Evolutionary conservation across 164 flowering plant species (phyloP), one percentile per base, ranked within the genome.

Genomic region (Kalanchoe fedtschenkoi): DNA sequence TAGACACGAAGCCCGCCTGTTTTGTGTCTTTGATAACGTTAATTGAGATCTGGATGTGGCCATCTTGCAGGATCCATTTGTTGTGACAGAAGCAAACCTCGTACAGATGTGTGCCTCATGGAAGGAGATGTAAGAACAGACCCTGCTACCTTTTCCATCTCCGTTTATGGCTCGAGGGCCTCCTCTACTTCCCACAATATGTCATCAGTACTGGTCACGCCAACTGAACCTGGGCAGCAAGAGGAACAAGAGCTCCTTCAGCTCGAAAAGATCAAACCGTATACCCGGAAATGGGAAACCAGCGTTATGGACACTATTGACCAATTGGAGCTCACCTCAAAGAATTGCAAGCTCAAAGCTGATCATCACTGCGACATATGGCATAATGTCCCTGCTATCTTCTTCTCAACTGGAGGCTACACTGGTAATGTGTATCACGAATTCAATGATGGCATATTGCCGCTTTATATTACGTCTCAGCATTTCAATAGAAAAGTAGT

Each of bases 351-450:
- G 35, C 44, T 44, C 6, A 64, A 64, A 14, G 44, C 5, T 26
- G 10, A 61, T 44, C 84, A 72, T 42, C 37, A 56, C 4, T 92
- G 98, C 63, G 86, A 89, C 66, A 83, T 85, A 19, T 30, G 56
- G 14, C 91, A 92, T 68, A 74, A 87, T 67, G 96, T 85, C 30
- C 96, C 96, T 0, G 96, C 95, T 0, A 68, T 93, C 56, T 71
- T 92, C 70, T 89, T 92, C 84, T 92, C 98, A 1, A 92, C 85
- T 0, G 91, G 95, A 42, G 96, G 98, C 9, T 92, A 88, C 53
- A 92, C 98, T 0, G 98, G 98, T 14, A 92, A 92, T 59, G 81
- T 88, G 14, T 93, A 86, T 62, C 98, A 93, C 56, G 98, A 93
- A 43, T 89, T 93, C 78, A 93, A 93, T 67, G 98, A 92, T 66